Base-by-base conservation (phyloP, 306 rosid genomes). In the Vigna radiata region DNA sequence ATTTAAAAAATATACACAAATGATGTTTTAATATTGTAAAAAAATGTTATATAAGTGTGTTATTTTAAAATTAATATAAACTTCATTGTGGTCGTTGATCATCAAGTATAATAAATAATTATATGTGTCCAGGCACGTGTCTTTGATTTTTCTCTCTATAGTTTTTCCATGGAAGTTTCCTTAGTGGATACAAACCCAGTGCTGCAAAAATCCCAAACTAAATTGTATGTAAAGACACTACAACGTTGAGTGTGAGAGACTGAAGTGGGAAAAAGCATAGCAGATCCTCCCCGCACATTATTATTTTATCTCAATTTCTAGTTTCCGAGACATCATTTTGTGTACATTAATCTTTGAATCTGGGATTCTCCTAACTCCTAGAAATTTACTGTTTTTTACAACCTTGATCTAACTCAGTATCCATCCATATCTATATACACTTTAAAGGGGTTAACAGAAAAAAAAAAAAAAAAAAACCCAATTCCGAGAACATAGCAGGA, bases 101-200 rank as follows among this genome's bases (percentile, higher is more conserved):
- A 61, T 60, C 43, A 61, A 4, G 44, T 27, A n/a, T 65, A 10
- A 18, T 41, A n/a, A 41, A 65, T 15, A 61, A 61, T 33, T 16
- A 61, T 31, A 4, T 31, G 8, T 31, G 19, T 14, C 66, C 41
- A 59, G 1, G 68, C 44, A 61, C 39, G 46, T 31, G 46, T 31
- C 14, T 6, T 29, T 29, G 67, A 29, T 60, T 60, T 2, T 25
- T 14, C 11, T 14, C 19, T 65, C 33, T 41, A 37, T 41, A 17
- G 1, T n/a, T 66, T 29, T 61, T 49, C 6, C 48, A 68, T 52
- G 69, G 80, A 73, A 83, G 77, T 70, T 78, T 83, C 77, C 80
- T 73, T 56, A 13, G 55, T 65, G 54, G 50, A 29, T 71, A 63
- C 69, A 63, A 63, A 63, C 27, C 8, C 48, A 63, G 48, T 63